These are phyloP conservation scores for Huiozyma naganishii DNA, from an alignment of 805 yeast genomes.

Conservation along the genomic window DNA sequence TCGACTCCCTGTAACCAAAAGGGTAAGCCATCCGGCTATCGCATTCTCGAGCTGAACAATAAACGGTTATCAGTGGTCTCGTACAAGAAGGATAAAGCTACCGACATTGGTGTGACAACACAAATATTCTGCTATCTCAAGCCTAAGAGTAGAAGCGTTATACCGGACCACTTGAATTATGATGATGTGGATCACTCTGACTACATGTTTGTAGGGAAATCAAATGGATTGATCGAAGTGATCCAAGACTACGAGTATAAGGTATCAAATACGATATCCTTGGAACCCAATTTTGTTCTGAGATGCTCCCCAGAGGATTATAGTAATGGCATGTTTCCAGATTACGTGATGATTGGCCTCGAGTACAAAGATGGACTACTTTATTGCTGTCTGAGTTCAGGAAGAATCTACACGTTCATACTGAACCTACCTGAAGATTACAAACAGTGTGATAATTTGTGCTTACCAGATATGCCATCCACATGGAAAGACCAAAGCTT, in stretches of 20 bases:
- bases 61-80: slow-evolving; percentile 7
- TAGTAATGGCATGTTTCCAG: slow-evolving; percentile 2
- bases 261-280: slow-evolving; percentile 2
- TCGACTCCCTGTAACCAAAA: slow-evolving; percentile 16
- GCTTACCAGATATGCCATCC: background rate
- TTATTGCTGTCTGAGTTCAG: slow-evolving; percentile 18
- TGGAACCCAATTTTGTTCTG: slow-evolving; percentile 14
- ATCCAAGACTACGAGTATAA: slow-evolving; percentile 16
- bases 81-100: slow-evolving; percentile 1
- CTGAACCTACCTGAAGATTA: slow-evolving; percentile 20
- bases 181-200: slow-evolving; percentile 15
- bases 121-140: slow-evolving; percentile 21
- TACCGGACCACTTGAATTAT: slow-evolving; percentile 1
- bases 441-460: slow-evolving; percentile 9
- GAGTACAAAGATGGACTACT: slow-evolving; percentile 19
- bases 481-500: background rate
- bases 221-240: slow-evolving; percentile 23
- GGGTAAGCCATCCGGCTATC: slow-evolving; percentile 15
- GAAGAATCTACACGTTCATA: slow-evolving; percentile 16
- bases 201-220: slow-evolving; percentile 20
- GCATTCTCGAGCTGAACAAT: slow-evolving; percentile 11
- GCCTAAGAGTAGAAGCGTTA: slow-evolving; percentile 9
- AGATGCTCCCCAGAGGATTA: slow-evolving; percentile 16
- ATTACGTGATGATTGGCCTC: slow-evolving; percentile 13
- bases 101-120: slow-evolving; percentile 11